Conservation (phyloP, 2,329 filamentous ascomycete species). For the Calonectria pauciramosa region DNA sequence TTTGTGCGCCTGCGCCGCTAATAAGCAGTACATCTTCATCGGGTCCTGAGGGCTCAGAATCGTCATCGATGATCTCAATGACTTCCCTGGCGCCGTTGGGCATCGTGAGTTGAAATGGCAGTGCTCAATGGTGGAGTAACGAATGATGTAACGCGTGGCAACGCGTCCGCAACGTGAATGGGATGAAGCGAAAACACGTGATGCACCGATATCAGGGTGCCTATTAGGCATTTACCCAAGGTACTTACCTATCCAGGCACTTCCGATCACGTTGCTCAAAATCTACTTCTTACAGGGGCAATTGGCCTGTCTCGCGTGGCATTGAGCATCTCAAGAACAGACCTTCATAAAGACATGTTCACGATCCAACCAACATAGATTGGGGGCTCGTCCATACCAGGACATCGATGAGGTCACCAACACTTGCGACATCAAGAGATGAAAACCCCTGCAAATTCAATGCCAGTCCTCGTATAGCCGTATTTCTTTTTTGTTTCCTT, state of each 20-base stretch:
- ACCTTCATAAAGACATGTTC: neutral
- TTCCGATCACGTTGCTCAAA: neutral
- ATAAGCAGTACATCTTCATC: constrained; percentile 25
- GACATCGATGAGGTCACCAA: neutral
- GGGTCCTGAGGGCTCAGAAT: constrained; percentile 36
- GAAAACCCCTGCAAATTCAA: neutral
- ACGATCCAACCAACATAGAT: neutral
- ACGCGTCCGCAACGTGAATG: constrained; percentile 25
- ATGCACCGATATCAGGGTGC: constrained; percentile 4
- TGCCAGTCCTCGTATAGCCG: neutral
- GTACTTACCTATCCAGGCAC: neutral
- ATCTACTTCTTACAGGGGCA: neutral
- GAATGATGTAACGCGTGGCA: constrained; percentile 26
- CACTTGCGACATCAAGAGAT: neutral
- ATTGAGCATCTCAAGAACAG: neutral
- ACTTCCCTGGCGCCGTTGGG: constrained; percentile 29
- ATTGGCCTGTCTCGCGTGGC: neutral
- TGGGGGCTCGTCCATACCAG: neutral
- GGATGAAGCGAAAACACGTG: constrained; percentile 43
- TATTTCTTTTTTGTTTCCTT: neutral
- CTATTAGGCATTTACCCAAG: neutral
- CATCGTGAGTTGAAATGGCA: constrained; percentile 28
- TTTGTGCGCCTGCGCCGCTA: constrained; percentile 38
- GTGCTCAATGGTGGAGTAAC: constrained; percentile 14
- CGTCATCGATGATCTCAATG: constrained; percentile 47